Conservation (phyloP, 2,329 filamentous ascomycete species). For the Fusarium praegraminearum region DNA sequence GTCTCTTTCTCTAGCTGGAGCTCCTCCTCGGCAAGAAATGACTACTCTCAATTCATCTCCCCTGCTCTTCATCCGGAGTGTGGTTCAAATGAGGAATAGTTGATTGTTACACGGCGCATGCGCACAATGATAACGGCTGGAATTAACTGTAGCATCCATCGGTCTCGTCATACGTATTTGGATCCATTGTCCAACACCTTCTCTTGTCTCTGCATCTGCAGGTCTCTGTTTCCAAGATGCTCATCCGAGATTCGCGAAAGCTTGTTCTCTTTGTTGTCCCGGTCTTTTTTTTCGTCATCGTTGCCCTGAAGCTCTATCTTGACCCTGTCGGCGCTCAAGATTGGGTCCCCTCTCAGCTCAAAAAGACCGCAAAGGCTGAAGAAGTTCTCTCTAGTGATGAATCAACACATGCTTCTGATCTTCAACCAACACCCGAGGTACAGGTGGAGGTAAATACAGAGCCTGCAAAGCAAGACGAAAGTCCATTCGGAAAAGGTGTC, state of each 20-base stretch:
- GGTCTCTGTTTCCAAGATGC: conserved; percentile 43
- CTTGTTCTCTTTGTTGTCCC: conserved; percentile 50
- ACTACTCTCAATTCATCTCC: background rate
- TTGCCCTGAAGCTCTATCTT: conserved; percentile 43
- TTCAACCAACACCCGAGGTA: background rate
- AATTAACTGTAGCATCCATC: background rate
- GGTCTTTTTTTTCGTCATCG: conserved; percentile 48
- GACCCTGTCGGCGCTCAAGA: conserved; percentile 13
- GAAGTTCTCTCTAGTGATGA: background rate
- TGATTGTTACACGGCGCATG: conserved; percentile 2
- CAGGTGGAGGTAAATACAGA: background rate
- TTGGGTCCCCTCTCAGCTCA: conserved; percentile 20
- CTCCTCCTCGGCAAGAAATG: background rate
- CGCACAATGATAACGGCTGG: background rate
- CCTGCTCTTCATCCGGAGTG: conserved; percentile 1
- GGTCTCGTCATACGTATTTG: conserved; percentile 1
- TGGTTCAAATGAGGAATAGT: conserved; percentile 24
- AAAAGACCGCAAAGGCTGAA: conserved; percentile 2
- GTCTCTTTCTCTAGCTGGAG: conserved; percentile 1
- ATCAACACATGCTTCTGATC: background rate
- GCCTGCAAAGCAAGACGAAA: background rate
- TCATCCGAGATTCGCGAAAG: conserved; percentile 51
- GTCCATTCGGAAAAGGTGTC: conserved; percentile 1
- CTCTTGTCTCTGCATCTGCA: background rate
- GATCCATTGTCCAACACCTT: conserved; percentile 4